phyloP scores from a whole-genome alignment of 768 basidiomycete species.

The Leccinum rimulosum region DNA sequence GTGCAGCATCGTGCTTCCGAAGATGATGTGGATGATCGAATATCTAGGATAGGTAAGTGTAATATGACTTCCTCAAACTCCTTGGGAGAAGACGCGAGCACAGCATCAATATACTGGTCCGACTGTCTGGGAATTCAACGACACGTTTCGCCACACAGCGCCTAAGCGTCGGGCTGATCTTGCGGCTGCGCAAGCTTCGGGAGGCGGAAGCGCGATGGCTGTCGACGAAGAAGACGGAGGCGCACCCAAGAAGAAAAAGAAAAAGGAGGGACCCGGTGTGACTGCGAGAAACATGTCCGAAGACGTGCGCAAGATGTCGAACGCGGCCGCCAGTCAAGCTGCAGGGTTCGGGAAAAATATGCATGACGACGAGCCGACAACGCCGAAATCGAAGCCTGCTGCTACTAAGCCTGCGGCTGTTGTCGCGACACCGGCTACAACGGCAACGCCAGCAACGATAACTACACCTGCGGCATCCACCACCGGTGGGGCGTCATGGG shows the following conservation, averaged over 20 bases:
- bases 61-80: no score
- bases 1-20: background rate
- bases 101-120: background rate
- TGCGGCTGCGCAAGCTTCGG: slow-evolving; percentile 60
- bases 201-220: slow-evolving; percentile 21
- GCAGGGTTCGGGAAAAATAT: slow-evolving; percentile 82
- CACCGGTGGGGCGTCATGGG: slow-evolving; percentile 44
- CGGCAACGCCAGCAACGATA: slow-evolving; percentile 29
- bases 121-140: background rate
- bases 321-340: slow-evolving; percentile 84
- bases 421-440: slow-evolving; percentile 22
- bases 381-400: slow-evolving; percentile 38
- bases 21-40: background rate
- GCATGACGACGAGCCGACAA: slow-evolving; percentile 72
- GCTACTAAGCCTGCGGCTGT: slow-evolving; percentile 35
- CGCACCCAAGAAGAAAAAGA: slow-evolving; percentile 75
- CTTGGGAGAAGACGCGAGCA: background rate
- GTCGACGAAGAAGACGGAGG: slow-evolving; percentile 50
- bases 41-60: background rate
- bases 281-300: slow-evolving; percentile 89
- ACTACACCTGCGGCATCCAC: slow-evolving; percentile 30
- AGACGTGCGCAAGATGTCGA: slow-evolving; percentile 87
- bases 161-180: slow-evolving; percentile 52
- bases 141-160: background rate
- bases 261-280: slow-evolving; percentile 79